Evolutionary conservation across 2,329 filamentous ascomycete species (phyloP).

Genomic region (Zasmidium citrigriseum): DNA sequence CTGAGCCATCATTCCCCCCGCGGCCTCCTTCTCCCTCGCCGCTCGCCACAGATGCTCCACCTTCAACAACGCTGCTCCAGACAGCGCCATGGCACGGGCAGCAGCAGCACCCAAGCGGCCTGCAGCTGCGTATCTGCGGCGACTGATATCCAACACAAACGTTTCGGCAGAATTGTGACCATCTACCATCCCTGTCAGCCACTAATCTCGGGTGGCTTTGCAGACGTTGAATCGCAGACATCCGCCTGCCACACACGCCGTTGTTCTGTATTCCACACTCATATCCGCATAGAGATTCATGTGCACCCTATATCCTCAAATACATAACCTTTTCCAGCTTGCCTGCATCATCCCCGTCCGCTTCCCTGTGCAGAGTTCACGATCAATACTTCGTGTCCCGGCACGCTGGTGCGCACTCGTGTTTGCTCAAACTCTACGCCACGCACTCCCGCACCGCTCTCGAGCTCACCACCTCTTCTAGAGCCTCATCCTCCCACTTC

Average conservation of each 20-base stretch:
- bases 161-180: constrained; percentile 23
- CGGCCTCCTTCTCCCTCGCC: background rate
- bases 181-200: constrained; percentile 14
- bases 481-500: constrained; percentile 11
- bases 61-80: background rate
- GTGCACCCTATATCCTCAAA: background rate
- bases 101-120: background rate
- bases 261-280: constrained; percentile 3
- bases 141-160: background rate
- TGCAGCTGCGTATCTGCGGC: background rate
- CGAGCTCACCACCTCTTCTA: background rate
- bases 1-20: no score
- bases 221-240: background rate
- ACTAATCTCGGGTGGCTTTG: constrained; percentile 18
- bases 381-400: background rate
- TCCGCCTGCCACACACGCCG: no score
- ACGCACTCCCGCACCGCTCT: constrained; percentile 6
- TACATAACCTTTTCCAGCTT: background rate
- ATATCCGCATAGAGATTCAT: background rate
- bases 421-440: constrained; percentile 8
- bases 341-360: background rate
- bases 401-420: background rate
- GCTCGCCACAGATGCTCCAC: background rate
- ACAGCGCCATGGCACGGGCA: constrained; percentile 7
- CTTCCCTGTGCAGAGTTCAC: background rate